Evolutionary conservation across 345 rosid species (phyloP).

Genomic region (Orychophragmus violaceus): DNA sequence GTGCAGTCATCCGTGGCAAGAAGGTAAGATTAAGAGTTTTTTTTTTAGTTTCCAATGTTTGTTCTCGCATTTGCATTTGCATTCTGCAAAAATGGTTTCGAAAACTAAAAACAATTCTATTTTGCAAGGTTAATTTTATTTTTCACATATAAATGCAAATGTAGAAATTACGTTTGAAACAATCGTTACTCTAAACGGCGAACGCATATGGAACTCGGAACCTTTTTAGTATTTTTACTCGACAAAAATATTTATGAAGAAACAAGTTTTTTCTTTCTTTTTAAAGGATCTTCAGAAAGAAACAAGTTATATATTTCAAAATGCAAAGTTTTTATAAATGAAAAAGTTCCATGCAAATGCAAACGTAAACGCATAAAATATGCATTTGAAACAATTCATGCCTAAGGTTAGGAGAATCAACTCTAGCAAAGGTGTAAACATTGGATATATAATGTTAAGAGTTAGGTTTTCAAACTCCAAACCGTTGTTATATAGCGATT

Average conservation of each 20-base stretch:
- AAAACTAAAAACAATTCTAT: too few species aligned
- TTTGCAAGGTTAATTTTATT: not conserved
- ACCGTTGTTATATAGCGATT: not conserved
- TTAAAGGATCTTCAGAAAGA: too few species aligned
- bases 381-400: not conserved
- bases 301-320: not conserved
- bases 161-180: not conserved
- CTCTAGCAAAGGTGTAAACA: not conserved
- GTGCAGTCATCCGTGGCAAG: conserved; percentile 73
- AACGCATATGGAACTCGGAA: not conserved
- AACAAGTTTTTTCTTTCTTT: too few species aligned
- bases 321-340: not conserved
- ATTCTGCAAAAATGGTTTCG: not conserved
- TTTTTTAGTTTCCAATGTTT: not conserved
- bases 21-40: conserved; percentile 33
- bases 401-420: not conserved
- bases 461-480: not conserved
- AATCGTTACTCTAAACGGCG: not conserved
- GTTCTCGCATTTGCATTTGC: not conserved
- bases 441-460: not conserved
- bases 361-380: not conserved
- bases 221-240: not conserved
- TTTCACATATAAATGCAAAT: not conserved
- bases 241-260: not conserved
- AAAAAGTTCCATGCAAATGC: not conserved